Evolutionary conservation across 2,329 filamentous ascomycete genomes (phyloP).

Genomic region (Botryotinia calthae): DNA sequence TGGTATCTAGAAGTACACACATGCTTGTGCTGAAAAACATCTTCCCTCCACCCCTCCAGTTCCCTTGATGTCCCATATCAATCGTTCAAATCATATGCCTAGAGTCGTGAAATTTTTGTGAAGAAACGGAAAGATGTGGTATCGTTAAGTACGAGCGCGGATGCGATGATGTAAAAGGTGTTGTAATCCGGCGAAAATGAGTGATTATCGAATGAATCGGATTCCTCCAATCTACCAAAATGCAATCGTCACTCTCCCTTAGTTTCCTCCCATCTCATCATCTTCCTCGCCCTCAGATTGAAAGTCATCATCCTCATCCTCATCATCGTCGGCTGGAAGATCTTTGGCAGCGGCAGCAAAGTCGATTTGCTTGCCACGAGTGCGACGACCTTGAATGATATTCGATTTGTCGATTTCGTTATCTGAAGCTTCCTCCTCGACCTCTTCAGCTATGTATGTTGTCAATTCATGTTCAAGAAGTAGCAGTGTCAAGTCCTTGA

Average conservation of each 20-base stretch:
- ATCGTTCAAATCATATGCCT: slow-evolving; percentile 32
- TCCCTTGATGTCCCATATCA: slow-evolving; percentile 17
- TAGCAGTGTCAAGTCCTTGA: not conserved
- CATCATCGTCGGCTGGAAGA: slow-evolving; percentile 70
- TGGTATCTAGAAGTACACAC: slow-evolving; percentile 29
- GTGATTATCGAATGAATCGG: slow-evolving; percentile 22
- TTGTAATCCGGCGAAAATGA: slow-evolving; percentile 25
- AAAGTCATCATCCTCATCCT: slow-evolving; percentile 69
- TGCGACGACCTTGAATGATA: slow-evolving; percentile 80
- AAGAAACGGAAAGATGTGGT: slow-evolving; percentile 22
- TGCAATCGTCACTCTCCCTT: slow-evolving; percentile 11
- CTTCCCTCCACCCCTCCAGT: slow-evolving; percentile 12
- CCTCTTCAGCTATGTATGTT: slow-evolving; percentile 50
- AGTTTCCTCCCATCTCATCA: slow-evolving; percentile 66
- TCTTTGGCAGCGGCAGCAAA: slow-evolving; percentile 87
- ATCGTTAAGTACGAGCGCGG: not conserved
- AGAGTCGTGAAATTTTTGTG: slow-evolving; percentile 22
- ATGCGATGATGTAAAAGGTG: slow-evolving; percentile 19
- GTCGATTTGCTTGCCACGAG: slow-evolving; percentile 88
- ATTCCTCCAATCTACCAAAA: slow-evolving; percentile 22
- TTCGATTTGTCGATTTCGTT: slow-evolving; percentile 89
- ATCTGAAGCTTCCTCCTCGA: slow-evolving; percentile 77
- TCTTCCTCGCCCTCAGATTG: slow-evolving; percentile 63
- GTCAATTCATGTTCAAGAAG: not conserved
- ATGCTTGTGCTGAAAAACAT: slow-evolving; percentile 17